phyloP scores from a whole-genome alignment of 805 yeast species.

The Zygotorulaspora florentina region DNA sequence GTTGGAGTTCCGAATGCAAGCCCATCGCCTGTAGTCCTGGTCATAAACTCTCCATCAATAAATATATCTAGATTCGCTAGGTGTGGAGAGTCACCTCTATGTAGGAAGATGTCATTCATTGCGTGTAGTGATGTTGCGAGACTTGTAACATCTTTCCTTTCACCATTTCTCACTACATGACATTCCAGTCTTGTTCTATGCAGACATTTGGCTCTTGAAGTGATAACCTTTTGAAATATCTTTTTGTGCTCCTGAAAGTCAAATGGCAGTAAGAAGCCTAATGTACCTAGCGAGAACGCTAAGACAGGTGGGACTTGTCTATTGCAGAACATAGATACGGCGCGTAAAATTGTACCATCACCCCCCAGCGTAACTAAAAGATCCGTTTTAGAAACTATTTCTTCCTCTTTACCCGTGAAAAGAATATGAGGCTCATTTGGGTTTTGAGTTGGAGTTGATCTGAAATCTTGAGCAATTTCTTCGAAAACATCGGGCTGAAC shows the following conservation, averaged over 20 bases:
- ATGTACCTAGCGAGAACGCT: conserved; percentile 83
- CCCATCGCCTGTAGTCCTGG: conserved; percentile 92
- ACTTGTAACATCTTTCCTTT: conserved; percentile 9
- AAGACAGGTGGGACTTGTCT: conserved; percentile 80
- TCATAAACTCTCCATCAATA: conserved; percentile 77
- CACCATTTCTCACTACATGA: conserved; percentile 46
- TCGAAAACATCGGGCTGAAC: conserved; percentile 70
- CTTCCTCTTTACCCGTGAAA: conserved; percentile 55
- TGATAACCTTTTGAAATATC: conserved; percentile 63
- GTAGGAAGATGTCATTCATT: conserved; percentile 87
- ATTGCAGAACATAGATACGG: conserved; percentile 72
- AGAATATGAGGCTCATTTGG: conserved; percentile 39
- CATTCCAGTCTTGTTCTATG: conserved; percentile 79
- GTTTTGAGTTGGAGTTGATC: conserved; percentile 24
- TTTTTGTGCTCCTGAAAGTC: conserved; percentile 58
- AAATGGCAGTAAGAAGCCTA: conserved; percentile 87
- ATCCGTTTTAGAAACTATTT: conserved; percentile 66
- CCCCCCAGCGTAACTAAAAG: conserved; percentile 89
- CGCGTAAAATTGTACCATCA: conserved; percentile 87
- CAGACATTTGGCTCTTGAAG: conserved; percentile 64
- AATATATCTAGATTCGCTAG: conserved; percentile 78
- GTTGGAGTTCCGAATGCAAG: conserved; percentile 84
- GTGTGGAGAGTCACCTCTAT: conserved; percentile 85
- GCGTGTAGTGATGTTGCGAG: conserved; percentile 48
- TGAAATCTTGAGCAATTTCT: conserved; percentile 46